A percentile compares a stretch with the other conserved stretches of the same genome.
These are phyloP conservation scores for Xylariaceae sp. DNA, from an alignment of 2,329 filamentous ascomycete species.

Conservation along the genomic window DNA sequence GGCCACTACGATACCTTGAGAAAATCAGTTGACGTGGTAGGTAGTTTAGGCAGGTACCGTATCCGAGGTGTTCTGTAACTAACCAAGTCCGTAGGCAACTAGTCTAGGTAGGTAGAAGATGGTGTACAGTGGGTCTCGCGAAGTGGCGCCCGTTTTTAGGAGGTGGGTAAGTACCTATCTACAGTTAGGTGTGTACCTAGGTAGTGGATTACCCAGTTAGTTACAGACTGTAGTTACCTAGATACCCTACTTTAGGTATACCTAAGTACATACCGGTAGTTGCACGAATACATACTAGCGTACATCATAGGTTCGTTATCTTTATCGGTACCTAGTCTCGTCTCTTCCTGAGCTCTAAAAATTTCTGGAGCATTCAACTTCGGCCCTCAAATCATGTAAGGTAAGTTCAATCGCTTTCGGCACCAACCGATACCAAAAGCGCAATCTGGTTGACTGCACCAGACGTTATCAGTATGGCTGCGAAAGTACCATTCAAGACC, in stretches of 20 bases:
- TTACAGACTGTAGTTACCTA: no score
- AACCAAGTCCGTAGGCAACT: no score
- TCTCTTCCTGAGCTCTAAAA: conserved; percentile 18
- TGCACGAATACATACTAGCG: background rate
- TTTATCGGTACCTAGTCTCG: conserved; percentile 19
- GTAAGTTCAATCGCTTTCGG: conserved; percentile 7
- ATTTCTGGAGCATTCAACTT: conserved; percentile 21
- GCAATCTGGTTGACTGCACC: conserved; percentile 1
- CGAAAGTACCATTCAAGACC: conserved; percentile 65
- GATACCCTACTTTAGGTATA: background rate
- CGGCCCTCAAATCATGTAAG: conserved; percentile 1
- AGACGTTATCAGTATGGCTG: conserved; percentile 46
- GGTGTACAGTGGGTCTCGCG: no score
- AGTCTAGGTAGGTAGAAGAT: no score
- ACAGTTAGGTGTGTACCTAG: no score
- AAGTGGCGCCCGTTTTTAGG: no score
- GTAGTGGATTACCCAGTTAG: no score
- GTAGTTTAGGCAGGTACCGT: no score
- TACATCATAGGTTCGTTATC: conserved; percentile 12
- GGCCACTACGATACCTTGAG: no score
- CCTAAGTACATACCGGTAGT: background rate
- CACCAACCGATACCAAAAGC: background rate
- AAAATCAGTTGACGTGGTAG: no score
- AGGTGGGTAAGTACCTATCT: no score
- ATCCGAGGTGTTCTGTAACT: no score